Evolutionary conservation across 2,329 filamentous ascomycete genomes (phyloP).

Genomic region (Trichophyton rubrum): DNA sequence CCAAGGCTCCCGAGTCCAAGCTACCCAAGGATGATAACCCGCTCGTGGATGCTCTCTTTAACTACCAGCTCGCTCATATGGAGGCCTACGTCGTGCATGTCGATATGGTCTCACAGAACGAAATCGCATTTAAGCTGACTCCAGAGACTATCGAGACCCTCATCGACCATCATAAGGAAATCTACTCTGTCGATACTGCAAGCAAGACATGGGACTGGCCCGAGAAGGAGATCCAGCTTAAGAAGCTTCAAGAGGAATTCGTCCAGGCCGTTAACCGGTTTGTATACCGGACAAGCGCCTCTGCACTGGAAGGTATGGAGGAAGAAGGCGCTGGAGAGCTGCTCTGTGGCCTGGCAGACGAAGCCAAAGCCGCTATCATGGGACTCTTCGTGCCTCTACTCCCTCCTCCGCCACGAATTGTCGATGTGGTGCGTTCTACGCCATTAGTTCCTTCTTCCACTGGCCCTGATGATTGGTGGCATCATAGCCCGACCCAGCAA

Average conservation of each 20-base stretch:
- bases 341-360: conserved; percentile 78
- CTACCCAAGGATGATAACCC: conserved; percentile 70
- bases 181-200: conserved; percentile 82
- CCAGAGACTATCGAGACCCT: conserved; percentile 85
- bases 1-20: conserved; percentile 76
- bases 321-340: conserved; percentile 93
- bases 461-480: conserved; percentile 63
- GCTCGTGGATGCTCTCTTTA: conserved; percentile 74
- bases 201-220: conserved; percentile 89
- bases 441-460: conserved; percentile 76
- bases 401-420: conserved; percentile 72
- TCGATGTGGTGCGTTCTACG: conserved; percentile 78
- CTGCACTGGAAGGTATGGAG: conserved; percentile 86
- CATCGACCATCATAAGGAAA: conserved; percentile 90
- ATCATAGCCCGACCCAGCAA: conserved; percentile 52
- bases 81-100: conserved; percentile 98
- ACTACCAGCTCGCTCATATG: conserved; percentile 84
- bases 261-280: conserved; percentile 95
- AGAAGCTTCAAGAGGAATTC: conserved; percentile 95
- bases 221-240: conserved; percentile 90
- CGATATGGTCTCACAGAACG: conserved; percentile 95
- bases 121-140: conserved; percentile 96
- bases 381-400: conserved; percentile 74
- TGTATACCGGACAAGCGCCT: conserved; percentile 79
- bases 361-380: conserved; percentile 79